Conservation (phyloP, 2,329 filamentous ascomycete species). For the Chaetomium sp. region DNA sequence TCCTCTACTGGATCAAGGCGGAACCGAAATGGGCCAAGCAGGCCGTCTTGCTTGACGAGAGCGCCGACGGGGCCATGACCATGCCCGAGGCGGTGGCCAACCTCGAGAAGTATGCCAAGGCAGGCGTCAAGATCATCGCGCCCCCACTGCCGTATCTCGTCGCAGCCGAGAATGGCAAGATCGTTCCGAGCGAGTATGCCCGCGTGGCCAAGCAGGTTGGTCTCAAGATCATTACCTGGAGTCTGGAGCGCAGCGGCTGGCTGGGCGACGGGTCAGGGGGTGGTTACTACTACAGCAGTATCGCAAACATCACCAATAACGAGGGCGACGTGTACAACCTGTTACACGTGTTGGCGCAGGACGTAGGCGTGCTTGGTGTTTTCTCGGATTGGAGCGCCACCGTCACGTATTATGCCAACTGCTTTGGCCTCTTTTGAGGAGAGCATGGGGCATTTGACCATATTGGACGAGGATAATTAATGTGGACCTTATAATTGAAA, state of each 20-base stretch:
- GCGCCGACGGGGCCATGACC: slow-evolving; percentile 55
- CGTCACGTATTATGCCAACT: slow-evolving; percentile 72
- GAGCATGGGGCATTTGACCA: too few relatives aligned
- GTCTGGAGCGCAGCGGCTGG: slow-evolving; percentile 66
- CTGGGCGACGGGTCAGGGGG: slow-evolving; percentile 52
- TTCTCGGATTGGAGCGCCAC: slow-evolving; percentile 73
- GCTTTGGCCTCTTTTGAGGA: slow-evolving; percentile 50
- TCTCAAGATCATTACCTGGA: slow-evolving; percentile 69
- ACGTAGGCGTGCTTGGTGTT: slow-evolving; percentile 63
- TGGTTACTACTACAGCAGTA: slow-evolving; percentile 59
- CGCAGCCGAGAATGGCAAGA: slow-evolving; percentile 52
- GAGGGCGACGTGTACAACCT: slow-evolving; percentile 69
- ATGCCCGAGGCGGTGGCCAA: slow-evolving; percentile 58
- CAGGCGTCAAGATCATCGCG: slow-evolving; percentile 64
- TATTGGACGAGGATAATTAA: background rate
- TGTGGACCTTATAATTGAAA: background rate
- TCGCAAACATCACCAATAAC: slow-evolving; percentile 57
- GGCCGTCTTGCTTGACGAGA: slow-evolving; percentile 66
- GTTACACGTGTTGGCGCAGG: slow-evolving; percentile 63
- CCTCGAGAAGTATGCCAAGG: slow-evolving; percentile 56
- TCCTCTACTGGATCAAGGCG: slow-evolving; percentile 67
- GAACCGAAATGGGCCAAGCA: slow-evolving; percentile 63
- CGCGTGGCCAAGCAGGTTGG: slow-evolving; percentile 60
- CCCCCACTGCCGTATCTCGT: slow-evolving; percentile 67
- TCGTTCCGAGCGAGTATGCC: slow-evolving; percentile 66